Evolutionary conservation across 768 basidiomycete species (phyloP).

Genomic region (Russula griseocarnosa): DNA sequence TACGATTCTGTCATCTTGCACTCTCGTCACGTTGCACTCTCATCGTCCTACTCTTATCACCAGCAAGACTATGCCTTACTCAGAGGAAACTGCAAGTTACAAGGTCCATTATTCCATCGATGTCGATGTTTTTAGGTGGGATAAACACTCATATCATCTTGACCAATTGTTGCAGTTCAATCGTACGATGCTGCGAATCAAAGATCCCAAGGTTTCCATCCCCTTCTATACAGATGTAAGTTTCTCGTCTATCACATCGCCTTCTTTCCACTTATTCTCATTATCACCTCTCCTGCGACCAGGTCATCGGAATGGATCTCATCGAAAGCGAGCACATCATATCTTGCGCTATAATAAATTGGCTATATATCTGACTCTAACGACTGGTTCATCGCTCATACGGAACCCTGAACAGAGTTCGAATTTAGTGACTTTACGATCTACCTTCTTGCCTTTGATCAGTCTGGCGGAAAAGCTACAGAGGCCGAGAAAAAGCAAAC

Average conservation of each 20-base stretch:
- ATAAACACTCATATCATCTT: not conserved
- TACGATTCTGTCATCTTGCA: no score
- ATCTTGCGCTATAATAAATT: no score
- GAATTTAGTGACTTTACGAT: constrained; percentile 63
- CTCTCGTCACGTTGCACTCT: no score
- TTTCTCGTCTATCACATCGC: not conserved
- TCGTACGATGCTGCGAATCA: constrained; percentile 86
- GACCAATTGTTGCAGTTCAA: constrained; percentile 52
- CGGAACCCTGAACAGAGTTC: constrained; percentile 41
- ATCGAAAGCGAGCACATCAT: constrained; percentile 29
- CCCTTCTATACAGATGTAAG: constrained; percentile 73
- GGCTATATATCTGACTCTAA: not conserved
- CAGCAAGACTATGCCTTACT: constrained; percentile 21
- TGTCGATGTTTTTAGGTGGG: not conserved
- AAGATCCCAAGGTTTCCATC: constrained; percentile 78
- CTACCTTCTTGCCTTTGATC: constrained; percentile 83
- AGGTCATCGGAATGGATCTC: constrained; percentile 36
- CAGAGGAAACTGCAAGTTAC: constrained; percentile 26
- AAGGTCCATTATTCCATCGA: constrained; percentile 8
- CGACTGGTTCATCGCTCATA: not conserved
- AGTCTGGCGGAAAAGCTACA: constrained; percentile 47
- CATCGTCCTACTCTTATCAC: not conserved
- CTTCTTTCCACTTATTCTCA: not conserved
- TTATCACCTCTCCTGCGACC: no score
- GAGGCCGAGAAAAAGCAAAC: constrained; percentile 49